Base-by-base conservation (phyloP, 768 basidiomycete species). In the Phylloporus arenicola region DNA sequence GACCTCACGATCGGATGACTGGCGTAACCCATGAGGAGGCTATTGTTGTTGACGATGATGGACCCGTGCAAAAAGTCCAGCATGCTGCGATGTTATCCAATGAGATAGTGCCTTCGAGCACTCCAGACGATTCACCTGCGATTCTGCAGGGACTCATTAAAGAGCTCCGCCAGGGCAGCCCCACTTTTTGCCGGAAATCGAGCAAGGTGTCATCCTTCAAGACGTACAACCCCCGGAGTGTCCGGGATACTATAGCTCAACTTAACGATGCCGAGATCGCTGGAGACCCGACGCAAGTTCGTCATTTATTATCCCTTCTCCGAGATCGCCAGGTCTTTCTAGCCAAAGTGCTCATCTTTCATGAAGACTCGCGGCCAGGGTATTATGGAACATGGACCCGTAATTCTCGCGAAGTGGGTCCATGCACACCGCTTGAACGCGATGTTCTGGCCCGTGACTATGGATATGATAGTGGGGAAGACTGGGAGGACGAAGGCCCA, bases 351-450 rank as follows among this genome's bases (percentile, higher is more conserved):
- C 73, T 98, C 35, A 83, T 89, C 51, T 98, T 96, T 67, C 69
- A 74, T 14, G 85, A 86, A 50, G 92, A 98, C 64, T 76, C 79
- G 0, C 82, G 96, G 43, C 95, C 96, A 12, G 92, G 92, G 1
- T 98, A 95, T 68, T 86, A 83, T 59, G 95, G 94, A 19, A 98
- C 96, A 6, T 97, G 90, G 86, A 93, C 92, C 8, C 84, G 86
- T 47, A 81, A 75, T 52, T 94, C 92, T 13, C 74, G 75, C 16
- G 68, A 81, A 30, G 82, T 98, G 52, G 86, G 92, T 1, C 85
- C 93, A 2, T 82, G 96, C 14, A 80, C 77, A 16, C 94, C 96
- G 1, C 86, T 95, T 53, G 82, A 77, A 3, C 80, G 80, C 56
- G 96, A 99, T 60, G 73, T 80, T 11, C 71, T 85, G 1, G 76